These are phyloP conservation scores for Elymus sibiricus DNA, from an alignment of 176 grass and related monocot genomes.

Conservation along the genomic window DNA sequence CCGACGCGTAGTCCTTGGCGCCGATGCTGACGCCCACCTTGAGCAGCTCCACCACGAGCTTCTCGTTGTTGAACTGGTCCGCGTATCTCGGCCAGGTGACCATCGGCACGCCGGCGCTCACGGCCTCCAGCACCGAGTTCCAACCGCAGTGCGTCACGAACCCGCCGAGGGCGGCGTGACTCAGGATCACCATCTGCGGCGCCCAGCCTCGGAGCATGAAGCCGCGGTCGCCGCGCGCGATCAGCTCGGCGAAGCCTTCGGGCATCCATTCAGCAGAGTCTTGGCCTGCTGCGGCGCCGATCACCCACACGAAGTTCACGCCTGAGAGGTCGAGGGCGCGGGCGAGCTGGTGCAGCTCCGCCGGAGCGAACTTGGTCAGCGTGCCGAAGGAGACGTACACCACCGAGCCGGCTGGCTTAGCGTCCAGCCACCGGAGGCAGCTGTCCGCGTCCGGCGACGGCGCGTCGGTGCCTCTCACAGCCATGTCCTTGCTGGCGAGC, in stretches of 20 bases:
- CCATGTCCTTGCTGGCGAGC: no score
- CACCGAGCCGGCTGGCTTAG: no score
- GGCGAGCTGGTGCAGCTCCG: neutral
- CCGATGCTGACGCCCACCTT: neutral
- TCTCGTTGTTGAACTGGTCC: neutral
- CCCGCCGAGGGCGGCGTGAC: constrained; percentile 40
- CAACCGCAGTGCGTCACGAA: constrained; percentile 64
- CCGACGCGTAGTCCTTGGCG: neutral
- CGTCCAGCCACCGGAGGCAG: no score
- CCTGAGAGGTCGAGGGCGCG: neutral
- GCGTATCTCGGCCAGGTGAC: neutral
- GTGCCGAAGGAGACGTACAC: no score
- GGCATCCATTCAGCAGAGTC: neutral
- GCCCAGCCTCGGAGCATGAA: neutral
- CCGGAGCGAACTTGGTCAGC: no score
- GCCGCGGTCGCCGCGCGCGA: neutral
- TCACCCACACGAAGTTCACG: neutral
- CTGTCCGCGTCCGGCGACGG: no score
- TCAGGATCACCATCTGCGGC: neutral
- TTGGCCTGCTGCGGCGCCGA: neutral
- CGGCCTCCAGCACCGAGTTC: constrained; percentile 56
- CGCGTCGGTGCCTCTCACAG: no score
- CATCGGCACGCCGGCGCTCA: neutral
- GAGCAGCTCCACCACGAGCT: neutral
- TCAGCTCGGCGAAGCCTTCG: neutral